Evolutionary conservation across 2,329 filamentous ascomycete genomes (phyloP), one percentile per base, ranked within the genome.

Genomic region (Aureobasidium sp.): DNA sequence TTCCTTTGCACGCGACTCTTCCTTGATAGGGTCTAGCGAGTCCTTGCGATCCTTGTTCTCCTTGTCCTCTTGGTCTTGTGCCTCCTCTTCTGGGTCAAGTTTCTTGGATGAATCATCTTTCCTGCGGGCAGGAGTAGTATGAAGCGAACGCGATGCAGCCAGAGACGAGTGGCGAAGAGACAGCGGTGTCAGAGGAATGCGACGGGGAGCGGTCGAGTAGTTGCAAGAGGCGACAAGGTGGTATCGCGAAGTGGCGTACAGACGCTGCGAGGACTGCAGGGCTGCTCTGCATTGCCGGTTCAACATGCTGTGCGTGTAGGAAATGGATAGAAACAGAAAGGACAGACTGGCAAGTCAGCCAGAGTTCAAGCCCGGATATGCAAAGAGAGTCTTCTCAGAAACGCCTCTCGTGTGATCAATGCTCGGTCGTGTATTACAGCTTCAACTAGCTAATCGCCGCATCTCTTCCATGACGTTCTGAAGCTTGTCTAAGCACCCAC

Each of bases 211-310:
- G 26, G 57, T 60, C 63, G 63, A 34, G 63, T 52, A 47, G 61
- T 32, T 36, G 61, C 17, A 50, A 26, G 64, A 50, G 56, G 56
- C 36, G 66, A 63, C 59, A 66, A 68, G 62, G 55, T 69, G 68
- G 53, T 66, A 64, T 64, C 65, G 65, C 3, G 63, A 61, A 5
- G 69, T 67, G 61, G 65, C 68, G 62, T 69, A 71, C 56, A 70
- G 66, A 63, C 70, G 65, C 44, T 67, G 66, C 37, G 68, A 67
- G 36, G 71, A 67, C 36, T 69, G 66, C 63, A 73, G 77, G 68
- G 81, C 83, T 75, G 79, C 77, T 77, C 84, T 82, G 84, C 84
- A 87, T 75, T 83, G 82, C 70, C 86, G 74, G 67, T 81, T 83
- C 74, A 64, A 62, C 64, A 66, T 66, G 63, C 17, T 43, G 56